Conservation (phyloP, 1,284 basidiomycete genomes). For the Earliella scabrosa region DNA sequence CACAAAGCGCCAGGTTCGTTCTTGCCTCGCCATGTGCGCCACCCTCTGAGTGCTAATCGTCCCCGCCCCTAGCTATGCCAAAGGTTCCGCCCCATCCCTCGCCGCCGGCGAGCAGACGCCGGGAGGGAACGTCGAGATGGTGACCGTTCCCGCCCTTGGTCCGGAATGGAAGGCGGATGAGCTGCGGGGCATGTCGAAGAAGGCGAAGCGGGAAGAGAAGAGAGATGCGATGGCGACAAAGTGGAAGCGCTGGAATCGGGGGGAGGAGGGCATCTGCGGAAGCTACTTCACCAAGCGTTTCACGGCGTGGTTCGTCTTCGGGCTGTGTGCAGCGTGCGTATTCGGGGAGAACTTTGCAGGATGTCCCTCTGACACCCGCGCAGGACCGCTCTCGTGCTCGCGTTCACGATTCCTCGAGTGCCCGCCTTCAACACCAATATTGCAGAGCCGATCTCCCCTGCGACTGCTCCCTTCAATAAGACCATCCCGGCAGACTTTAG, state of each 20-base stretch:
- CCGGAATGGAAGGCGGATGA: conserved; percentile 85
- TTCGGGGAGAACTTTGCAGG: background rate
- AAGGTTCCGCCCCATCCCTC: conserved; percentile 31
- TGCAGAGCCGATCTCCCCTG: conserved; percentile 57
- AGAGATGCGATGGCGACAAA: conserved; percentile 54
- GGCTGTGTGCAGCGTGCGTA: conserved; percentile 65
- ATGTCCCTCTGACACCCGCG: background rate
- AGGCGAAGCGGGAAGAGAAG: conserved; percentile 63
- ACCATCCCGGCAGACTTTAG: conserved; percentile 67
- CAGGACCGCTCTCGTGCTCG: conserved; percentile 73
- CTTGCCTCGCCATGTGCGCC: no score
- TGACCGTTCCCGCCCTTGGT: conserved; percentile 87
- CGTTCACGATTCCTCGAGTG: conserved; percentile 80
- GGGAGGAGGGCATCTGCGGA: conserved; percentile 58
- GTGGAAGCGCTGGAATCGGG: conserved; percentile 36
- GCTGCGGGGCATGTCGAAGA: conserved; percentile 73
- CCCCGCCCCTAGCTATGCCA: conserved; percentile 18
- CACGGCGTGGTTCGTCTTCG: conserved; percentile 72
- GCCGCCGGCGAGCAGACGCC: conserved; percentile 40
- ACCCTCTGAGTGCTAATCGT: no score
- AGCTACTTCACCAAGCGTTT: conserved; percentile 74
- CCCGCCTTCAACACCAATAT: conserved; percentile 70
- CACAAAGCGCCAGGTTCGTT: conserved; percentile 12
- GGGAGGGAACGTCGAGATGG: conserved; percentile 69
- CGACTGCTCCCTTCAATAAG: conserved; percentile 57